phyloP scores from a whole-genome alignment of 1,284 basidiomycete species.

The Coniophora puteana region DNA sequence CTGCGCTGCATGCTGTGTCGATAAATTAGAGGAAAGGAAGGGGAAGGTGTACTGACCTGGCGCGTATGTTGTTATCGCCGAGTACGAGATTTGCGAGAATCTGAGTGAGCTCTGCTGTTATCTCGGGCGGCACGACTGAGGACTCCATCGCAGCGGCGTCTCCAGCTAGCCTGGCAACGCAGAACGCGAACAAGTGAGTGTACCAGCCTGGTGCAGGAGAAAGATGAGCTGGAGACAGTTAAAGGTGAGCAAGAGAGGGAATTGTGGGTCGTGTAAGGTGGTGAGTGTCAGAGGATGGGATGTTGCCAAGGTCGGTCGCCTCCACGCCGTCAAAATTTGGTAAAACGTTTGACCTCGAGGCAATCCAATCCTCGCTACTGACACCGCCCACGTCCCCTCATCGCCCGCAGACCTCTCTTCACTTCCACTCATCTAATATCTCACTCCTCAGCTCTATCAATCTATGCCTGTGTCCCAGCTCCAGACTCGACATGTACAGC shows the following conservation, averaged over 20 bases:
- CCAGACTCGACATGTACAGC: too few species aligned
- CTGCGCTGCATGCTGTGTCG: conserved; percentile 47
- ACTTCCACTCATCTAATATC: too few species aligned
- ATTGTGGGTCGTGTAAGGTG: not conserved
- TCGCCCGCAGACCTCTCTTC: too few species aligned
- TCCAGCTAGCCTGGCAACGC: not conserved
- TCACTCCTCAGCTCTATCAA: too few species aligned
- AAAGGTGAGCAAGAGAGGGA: too few species aligned
- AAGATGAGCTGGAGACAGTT: too few species aligned
- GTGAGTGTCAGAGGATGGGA: not conserved
- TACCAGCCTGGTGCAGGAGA: not conserved
- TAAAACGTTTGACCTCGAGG: too few species aligned
- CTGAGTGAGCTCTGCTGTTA: conserved; percentile 70
- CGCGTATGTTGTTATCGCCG: conserved; percentile 74
- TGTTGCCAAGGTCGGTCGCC: not conserved
- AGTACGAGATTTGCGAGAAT: conserved; percentile 79
- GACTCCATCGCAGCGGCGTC: conserved; percentile 43
- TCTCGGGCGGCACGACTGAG: conserved; percentile 56
- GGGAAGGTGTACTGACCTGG: conserved; percentile 43
- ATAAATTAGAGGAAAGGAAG: conserved; percentile 5
- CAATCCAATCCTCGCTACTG: too few species aligned
- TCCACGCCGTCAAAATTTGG: not conserved
- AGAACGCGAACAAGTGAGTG: too few species aligned
- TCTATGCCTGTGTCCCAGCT: too few species aligned
- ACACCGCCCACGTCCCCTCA: too few species aligned